Evolutionary conservation across 225 moss, liverwort and hornwort genomes (phyloP).

Genomic region (Antitrichia curtipendula): DNA sequence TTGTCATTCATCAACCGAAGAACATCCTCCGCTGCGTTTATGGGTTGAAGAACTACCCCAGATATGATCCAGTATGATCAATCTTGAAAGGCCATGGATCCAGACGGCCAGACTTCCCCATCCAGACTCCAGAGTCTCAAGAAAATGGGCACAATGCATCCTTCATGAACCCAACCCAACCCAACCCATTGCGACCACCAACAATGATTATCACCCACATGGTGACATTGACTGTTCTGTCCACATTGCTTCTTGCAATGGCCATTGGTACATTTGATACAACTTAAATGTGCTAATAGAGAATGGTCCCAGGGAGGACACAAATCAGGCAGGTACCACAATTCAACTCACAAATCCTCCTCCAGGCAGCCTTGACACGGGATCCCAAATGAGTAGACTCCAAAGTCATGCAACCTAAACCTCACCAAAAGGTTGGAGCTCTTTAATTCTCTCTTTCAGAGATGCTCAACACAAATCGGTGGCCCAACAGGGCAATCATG

Average conservation of each 20-base stretch:
- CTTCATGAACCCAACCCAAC: neutral
- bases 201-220: neutral
- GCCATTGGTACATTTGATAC: neutral
- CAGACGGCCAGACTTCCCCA: neutral
- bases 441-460: neutral
- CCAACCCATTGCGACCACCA: neutral
- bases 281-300: neutral
- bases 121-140: neutral
- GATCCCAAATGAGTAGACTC: neutral
- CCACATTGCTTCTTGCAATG: neutral
- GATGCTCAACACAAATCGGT: neutral
- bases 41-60: too few relatives aligned
- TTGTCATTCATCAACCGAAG: too few relatives aligned
- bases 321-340: fast-evolving
- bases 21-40: too few relatives aligned
- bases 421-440: too few relatives aligned
- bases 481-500: neutral
- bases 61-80: neutral
- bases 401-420: neutral
- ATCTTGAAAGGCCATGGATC: neutral
- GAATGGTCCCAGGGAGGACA: neutral
- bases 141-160: neutral
- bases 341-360: neutral
- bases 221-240: neutral
- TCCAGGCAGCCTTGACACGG: neutral